A percentile compares a stretch with the other conserved stretches of the same genome.
Evolutionary conservation across 176 grass and related monocot species (phyloP).

Genomic region (Paspalum notatum): DNA sequence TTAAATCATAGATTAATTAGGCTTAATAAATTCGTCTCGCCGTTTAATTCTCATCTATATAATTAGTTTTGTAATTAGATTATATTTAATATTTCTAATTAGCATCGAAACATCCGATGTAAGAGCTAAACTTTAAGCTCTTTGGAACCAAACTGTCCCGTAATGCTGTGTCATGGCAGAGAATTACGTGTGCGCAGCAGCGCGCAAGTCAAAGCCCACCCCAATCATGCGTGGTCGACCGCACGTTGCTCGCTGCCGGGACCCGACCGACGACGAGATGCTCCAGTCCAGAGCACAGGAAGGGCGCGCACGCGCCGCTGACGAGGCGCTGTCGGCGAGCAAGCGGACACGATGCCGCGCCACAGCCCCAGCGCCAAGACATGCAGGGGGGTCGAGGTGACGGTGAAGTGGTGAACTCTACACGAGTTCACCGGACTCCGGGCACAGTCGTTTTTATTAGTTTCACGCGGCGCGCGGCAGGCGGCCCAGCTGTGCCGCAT

Average conservation of each 20-base stretch:
- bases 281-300: not conserved
- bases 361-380: not conserved
- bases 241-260: constrained; percentile 8
- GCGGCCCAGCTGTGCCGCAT: no score
- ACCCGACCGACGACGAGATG: constrained; percentile 2
- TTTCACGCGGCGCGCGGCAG: not conserved
- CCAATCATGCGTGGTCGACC: constrained; percentile 30
- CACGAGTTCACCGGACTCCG: not conserved
- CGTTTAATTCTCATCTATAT: no score
- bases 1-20: no score
- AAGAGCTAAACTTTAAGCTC: no score
- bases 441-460: constrained; percentile 10
- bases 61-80: no score
- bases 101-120: no score
- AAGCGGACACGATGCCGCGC: not conserved
- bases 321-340: constrained; percentile 36
- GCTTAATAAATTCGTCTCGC: no score
- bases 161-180: not conserved
- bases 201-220: not conserved
- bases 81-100: no score
- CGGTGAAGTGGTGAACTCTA: not conserved
- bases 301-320: not conserved
- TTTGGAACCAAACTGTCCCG: no score
- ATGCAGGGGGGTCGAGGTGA: no score
- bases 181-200: not conserved